A percentile compares a stretch with the other conserved stretches of the same genome.
Conservation (phyloP, 176 grass and related monocot species). For the Bonia amplexicaulis region DNA sequence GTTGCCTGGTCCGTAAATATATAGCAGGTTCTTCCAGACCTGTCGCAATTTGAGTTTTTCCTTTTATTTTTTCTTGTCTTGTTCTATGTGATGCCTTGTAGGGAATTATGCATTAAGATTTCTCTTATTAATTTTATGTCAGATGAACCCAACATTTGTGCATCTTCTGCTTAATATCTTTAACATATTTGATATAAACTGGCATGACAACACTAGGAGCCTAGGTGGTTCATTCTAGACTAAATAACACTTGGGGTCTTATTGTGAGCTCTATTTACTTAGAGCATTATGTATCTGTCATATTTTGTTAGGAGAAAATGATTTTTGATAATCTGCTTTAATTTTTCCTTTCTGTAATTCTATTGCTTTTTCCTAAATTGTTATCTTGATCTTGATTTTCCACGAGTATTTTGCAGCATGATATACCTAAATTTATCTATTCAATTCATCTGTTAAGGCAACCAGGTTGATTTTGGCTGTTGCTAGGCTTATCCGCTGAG, state of each 20-base stretch:
- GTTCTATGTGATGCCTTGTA: not conserved
- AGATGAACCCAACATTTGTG: not conserved
- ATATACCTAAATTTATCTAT: too few relatives aligned
- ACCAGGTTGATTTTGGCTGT: not conserved
- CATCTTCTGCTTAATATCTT: not conserved
- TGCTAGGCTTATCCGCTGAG: not conserved
- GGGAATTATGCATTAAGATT: not conserved
- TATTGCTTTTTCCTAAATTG: not conserved
- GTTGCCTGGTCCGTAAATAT: conserved; percentile 92
- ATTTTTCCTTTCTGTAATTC: not conserved
- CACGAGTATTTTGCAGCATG: not conserved
- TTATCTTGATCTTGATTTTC: not conserved
- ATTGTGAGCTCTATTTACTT: not conserved
- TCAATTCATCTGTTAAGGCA: too few relatives aligned
- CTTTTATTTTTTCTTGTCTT: not conserved
- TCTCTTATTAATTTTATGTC: not conserved
- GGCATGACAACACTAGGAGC: not conserved
- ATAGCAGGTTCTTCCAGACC: conserved; percentile 65
- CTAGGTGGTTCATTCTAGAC: not conserved
- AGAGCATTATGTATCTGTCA: not conserved
- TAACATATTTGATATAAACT: not conserved
- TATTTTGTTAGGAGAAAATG: not conserved
- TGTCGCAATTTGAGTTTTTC: not conserved
- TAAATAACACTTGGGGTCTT: not conserved
- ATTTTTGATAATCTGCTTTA: not conserved